These are phyloP conservation scores for Corylus heterophylla DNA, from an alignment of 306 rosid species.

Conservation along the genomic window DNA sequence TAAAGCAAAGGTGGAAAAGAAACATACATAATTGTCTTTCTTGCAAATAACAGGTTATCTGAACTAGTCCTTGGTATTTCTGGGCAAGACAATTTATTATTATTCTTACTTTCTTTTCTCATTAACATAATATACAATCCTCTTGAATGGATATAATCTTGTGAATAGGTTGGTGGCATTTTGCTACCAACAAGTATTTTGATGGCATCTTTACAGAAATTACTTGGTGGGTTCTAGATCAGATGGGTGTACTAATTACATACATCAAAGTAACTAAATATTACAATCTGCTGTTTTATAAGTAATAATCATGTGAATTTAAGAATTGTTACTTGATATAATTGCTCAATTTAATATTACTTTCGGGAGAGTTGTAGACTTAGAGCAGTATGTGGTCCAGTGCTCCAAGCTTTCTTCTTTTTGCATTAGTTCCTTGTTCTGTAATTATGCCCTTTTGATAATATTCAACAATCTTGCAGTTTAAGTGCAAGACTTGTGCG, in stretches of 20 bases:
- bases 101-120: not conserved
- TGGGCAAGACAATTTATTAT: not conserved
- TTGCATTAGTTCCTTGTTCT: not conserved
- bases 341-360: slow-evolving; percentile 6
- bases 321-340: not conserved
- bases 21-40: not conserved
- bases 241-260: not conserved
- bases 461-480: slow-evolving; percentile 48
- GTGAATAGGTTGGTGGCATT: not conserved
- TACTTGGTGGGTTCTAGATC: not conserved
- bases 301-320: not conserved
- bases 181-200: not conserved
- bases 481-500: slow-evolving; percentile 82
- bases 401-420: slow-evolving; percentile 11
- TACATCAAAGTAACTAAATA: not conserved
- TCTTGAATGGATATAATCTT: too few species aligned
- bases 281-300: not conserved
- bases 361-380: not conserved
- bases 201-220: not conserved
- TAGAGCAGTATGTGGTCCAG: not conserved
- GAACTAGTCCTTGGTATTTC: too few species aligned
- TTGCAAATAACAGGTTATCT: too few species aligned
- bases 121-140: too few species aligned
- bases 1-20: not conserved
- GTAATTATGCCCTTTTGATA: not conserved